phyloP scores from a whole-genome alignment of 2,329 filamentous ascomycete species.

The Kalaharituber pfeilii region DNA sequence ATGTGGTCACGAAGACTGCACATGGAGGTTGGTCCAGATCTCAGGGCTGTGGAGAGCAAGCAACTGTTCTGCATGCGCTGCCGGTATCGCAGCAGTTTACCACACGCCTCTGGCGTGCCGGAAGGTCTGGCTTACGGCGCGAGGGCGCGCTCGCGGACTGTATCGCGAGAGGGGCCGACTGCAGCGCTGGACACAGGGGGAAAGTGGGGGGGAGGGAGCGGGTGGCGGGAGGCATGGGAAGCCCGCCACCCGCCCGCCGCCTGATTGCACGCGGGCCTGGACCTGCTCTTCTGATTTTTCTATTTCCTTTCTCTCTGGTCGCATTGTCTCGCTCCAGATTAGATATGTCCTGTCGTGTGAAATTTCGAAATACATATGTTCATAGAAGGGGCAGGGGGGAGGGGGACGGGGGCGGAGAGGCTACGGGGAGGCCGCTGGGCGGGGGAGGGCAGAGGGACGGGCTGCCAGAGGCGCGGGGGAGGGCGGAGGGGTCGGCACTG shows the following conservation, averaged over 20 bases:
- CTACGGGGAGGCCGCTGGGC: not conserved
- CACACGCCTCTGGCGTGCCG: not conserved
- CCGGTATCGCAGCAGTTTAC: not conserved
- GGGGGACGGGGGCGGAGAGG: not conserved
- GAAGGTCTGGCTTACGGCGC: not conserved
- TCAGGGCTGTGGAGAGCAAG: not conserved
- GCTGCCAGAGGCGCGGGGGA: not conserved
- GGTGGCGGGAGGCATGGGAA: not conserved
- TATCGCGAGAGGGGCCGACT: too few relatives aligned
- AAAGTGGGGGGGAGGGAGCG: not conserved
- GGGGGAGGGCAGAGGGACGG: not conserved
- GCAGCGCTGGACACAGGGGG: not conserved
- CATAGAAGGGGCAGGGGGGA: not conserved
- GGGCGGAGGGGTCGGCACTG: not conserved
- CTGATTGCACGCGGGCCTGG: not conserved
- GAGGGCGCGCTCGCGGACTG: not conserved
- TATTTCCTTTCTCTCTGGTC: not conserved
- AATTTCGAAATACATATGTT: slow-evolving; percentile 1
- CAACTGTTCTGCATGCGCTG: not conserved
- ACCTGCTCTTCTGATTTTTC: not conserved
- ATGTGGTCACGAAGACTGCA: not conserved
- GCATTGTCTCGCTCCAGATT: not conserved
- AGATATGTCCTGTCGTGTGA: not conserved
- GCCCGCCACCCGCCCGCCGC: not conserved
- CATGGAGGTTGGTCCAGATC: not conserved